Conservation (phyloP, 305 asterid species). For the Rubia peregrina region DNA sequence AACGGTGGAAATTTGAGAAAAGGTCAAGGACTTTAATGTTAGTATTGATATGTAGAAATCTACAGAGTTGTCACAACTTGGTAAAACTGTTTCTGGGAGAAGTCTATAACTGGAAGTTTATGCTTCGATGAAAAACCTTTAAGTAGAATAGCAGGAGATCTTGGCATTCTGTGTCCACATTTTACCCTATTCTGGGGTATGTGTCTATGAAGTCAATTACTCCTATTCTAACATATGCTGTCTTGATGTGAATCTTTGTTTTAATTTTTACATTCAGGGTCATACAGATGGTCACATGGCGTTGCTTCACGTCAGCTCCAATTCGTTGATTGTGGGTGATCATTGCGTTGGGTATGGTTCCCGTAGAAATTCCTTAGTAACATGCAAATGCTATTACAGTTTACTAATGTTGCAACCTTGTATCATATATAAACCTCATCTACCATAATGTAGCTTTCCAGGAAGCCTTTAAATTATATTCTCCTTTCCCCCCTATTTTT, state of each 20-base stretch:
- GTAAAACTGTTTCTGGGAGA: background rate
- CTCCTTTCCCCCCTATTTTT: conserved; percentile 14
- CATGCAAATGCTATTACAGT: background rate
- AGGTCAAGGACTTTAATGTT: background rate
- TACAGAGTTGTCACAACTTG: background rate
- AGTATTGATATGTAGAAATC: background rate
- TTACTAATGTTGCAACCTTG: background rate
- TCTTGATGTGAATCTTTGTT: conserved; percentile 14
- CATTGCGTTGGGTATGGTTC: conserved; percentile 87
- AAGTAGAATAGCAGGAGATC: background rate
- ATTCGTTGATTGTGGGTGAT: conserved; percentile 88
- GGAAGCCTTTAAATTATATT: conserved; percentile 16
- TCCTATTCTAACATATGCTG: background rate
- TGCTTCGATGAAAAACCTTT: background rate
- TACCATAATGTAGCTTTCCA: background rate
- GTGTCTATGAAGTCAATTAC: background rate
- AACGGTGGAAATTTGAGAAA: background rate
- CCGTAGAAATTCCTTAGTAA: background rate
- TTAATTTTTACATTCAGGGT: conserved; percentile 43
- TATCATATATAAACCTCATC: background rate
- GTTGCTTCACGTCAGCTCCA: conserved; percentile 68
- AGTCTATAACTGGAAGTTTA: background rate
- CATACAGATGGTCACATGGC: conserved; percentile 96
- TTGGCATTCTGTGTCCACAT: background rate
- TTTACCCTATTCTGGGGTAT: background rate